Evolutionary conservation across 768 basidiomycete species (phyloP).

Genomic region (Leccinum imitatum): DNA sequence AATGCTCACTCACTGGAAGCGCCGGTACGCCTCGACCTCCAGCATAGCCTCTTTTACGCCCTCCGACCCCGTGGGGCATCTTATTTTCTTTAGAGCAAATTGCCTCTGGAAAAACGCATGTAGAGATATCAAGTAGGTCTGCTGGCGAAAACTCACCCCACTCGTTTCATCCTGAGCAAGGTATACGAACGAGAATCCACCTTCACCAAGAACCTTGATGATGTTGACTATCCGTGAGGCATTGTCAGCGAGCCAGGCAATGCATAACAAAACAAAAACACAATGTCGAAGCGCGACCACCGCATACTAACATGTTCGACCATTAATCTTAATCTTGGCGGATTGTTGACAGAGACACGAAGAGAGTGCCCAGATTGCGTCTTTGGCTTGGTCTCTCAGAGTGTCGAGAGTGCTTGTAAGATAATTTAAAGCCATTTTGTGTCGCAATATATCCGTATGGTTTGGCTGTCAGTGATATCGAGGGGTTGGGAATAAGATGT

Average conservation of each 20-base stretch:
- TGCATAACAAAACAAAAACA: constrained; percentile 4
- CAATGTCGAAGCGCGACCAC: constrained; percentile 1
- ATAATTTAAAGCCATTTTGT: constrained; percentile 33
- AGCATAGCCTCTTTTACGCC: constrained; percentile 87
- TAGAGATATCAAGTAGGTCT: background rate
- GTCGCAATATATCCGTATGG: background rate
- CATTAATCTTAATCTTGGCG: constrained; percentile 92
- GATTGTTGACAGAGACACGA: constrained; percentile 80
- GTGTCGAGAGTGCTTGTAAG: constrained; percentile 48
- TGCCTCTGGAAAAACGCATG: constrained; percentile 52
- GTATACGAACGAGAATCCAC: constrained; percentile 92
- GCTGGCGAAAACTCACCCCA: constrained; percentile 51
- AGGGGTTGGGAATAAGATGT: background rate
- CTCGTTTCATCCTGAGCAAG: constrained; percentile 84
- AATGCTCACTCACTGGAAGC: constrained; percentile 72
- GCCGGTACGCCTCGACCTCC: constrained; percentile 89
- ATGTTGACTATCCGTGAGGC: constrained; percentile 64
- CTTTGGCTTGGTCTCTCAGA: constrained; percentile 73
- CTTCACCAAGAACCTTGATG: constrained; percentile 91
- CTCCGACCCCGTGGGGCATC: constrained; percentile 86
- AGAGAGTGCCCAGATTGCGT: constrained; percentile 78
- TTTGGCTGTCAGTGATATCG: constrained; percentile 1
- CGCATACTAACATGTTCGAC: constrained; percentile 77
- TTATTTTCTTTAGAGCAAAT: constrained; percentile 97
- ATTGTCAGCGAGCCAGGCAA: constrained; percentile 2